Evolutionary conservation across 805 yeast species (phyloP), one percentile per base, ranked within the genome.

Genomic region (Pichia insulana): DNA sequence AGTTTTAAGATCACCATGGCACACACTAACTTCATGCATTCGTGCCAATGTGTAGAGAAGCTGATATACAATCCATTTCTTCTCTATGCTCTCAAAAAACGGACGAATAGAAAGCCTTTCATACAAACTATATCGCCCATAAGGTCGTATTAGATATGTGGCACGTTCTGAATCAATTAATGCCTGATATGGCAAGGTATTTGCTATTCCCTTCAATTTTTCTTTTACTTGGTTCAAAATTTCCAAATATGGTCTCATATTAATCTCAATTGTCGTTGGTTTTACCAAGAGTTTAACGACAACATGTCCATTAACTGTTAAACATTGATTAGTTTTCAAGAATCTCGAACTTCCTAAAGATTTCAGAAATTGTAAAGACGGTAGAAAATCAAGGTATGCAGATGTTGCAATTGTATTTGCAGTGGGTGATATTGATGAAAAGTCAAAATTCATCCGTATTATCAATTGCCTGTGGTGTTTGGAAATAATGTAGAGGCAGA

Each of bases 321-420:
- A 61, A 3, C 94, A 95, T 55, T 81, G 78, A 50, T 89, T 78
- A 2, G 96, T 83, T 60, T 88, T 89, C 44, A 90, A 70, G 59
- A 89, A 89, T 41, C 96, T 71, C 9, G 94, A 80, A 36, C 88
- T 78, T 44, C 88, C 87, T 36, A 88, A 63, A 34, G 83, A 80
- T 41, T 80, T 76, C 2, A 81, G 70, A 57, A 86, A 90, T 52
- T 85, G 90, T 32, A 83, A 70, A 46, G 79, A 78, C 19, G 78
- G 78, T 10, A 90, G 68, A 34, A 84, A 86, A 54, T 88, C 88
- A 25, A 90, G 75, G 52, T 89, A 90, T 1, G 97, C 89, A 18
- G 90, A 87, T 2, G 88, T 71, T 7, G 95, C 96, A 53, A 90
- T 85, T 1, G 96, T 85, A 3, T 95, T 88, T 1, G 95, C 87